Percentiles rank a stretch among this genome's conserved stretches.
phyloP scores from a whole-genome alignment of 2,329 filamentous ascomycete species.

The Apiospora marii region DNA sequence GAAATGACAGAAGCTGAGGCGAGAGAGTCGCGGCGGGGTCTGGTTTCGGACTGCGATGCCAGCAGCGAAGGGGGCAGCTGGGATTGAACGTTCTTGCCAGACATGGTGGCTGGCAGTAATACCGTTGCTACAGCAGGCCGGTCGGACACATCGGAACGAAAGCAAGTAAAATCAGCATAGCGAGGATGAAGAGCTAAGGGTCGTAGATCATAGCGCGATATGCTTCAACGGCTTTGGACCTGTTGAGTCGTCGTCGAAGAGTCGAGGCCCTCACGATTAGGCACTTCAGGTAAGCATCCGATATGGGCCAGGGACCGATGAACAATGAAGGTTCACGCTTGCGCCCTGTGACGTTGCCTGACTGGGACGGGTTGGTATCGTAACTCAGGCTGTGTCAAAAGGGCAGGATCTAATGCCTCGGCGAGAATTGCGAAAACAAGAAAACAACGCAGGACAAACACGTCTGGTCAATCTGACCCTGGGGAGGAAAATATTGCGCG shows the following conservation, averaged over 20 bases:
- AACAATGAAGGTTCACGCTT: conserved; percentile 8
- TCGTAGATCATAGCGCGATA: not conserved
- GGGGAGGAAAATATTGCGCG: not conserved
- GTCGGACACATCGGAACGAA: not conserved
- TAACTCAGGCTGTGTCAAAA: conserved; percentile 5
- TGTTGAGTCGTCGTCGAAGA: conserved; percentile 3
- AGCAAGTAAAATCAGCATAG: conserved; percentile 6
- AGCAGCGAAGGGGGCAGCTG: conserved; percentile 47
- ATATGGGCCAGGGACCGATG: not conserved
- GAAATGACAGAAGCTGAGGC: conserved; percentile 55
- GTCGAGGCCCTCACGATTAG: conserved; percentile 1
- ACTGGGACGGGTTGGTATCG: conserved; percentile 1
- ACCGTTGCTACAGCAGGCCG: conserved; percentile 21
- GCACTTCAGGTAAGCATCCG: conserved; percentile 4
- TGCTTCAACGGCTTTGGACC: conserved; percentile 17
- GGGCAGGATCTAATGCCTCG: not conserved
- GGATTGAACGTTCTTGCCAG: conserved; percentile 39
- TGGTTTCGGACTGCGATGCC: conserved; percentile 39
- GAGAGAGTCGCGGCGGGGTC: conserved; percentile 49
- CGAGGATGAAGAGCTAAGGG: not conserved
- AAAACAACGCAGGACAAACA: conserved; percentile 5
- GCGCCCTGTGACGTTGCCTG: conserved; percentile 5
- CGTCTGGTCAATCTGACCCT: not conserved
- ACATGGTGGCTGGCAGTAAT: conserved; percentile 36
- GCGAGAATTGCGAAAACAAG: not conserved